Evolutionary conservation across 176 grass and related monocot genomes (phyloP), one percentile per base, ranked within the genome.

Genomic region (Aegilops speltoides): DNA sequence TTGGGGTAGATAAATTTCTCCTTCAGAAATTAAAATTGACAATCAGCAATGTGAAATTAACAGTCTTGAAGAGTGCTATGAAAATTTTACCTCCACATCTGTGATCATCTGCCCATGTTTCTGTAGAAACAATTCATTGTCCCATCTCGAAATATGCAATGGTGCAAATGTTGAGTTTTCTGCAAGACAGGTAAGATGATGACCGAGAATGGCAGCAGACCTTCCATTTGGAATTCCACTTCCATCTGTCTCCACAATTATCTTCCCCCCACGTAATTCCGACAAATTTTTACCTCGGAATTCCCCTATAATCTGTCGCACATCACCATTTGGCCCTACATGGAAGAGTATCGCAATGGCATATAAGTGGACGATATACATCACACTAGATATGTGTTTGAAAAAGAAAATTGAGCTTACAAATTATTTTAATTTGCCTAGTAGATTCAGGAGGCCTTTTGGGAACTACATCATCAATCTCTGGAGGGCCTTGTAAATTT

Each of bases 131-230:
- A 68, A 22, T 0, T 32, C 25, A 29, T 28, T 19, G 5, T 81
- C 63, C 79, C 63, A 81, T 81, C 64, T 81, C 22, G 25, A 41
- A 32, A 81, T 81, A 19, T 68, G 25, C 16, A 81, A 50, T 68
- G 79, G 79, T 48, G 63, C 79, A 50, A 68, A 33, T 33, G 79
- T 32, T 22, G 63, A 81, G 41, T 64, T 80, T 22, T 80, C 33
- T 80, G 59, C 78, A 19, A 80, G 36, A 7, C 6, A 10, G 15
- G 34, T 37, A 43, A 80, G 57, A 16, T 80, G 37, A 38, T 38
- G 37, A 38, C 37, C 37, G 37, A 38, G 77, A 64, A 79, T 25
- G 12, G 57, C 63, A 40, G 11, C 33, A 23, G 77, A 63, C 34
- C 33, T 62, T 23, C 38, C 54, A 40, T 79, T 79, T 14, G 59